A percentile compares a stretch with the other conserved stretches of the same genome.
Conservation (phyloP, 2,329 filamentous ascomycete species). For the Pseudopithomyces chartarum region DNA sequence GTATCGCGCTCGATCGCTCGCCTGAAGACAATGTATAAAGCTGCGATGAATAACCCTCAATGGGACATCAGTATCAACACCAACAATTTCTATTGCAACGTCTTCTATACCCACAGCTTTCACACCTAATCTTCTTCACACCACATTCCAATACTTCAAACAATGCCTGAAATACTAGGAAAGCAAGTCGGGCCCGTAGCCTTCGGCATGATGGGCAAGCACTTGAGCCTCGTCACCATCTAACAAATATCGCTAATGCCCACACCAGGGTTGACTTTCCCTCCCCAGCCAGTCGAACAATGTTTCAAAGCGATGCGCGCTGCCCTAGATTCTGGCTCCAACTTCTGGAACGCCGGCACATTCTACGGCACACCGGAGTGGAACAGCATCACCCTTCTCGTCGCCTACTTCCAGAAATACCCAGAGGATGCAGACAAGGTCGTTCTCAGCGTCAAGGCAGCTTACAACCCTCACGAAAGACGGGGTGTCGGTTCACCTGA, state of each 20-base stretch:
- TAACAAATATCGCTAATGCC: slow-evolving; percentile 3
- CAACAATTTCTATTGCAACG: too few species aligned
- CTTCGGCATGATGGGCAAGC: slow-evolving; percentile 47
- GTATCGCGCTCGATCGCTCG: too few species aligned
- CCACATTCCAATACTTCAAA: not conserved
- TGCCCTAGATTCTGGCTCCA: slow-evolving; percentile 40
- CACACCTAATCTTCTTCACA: not conserved
- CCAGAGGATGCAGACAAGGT: slow-evolving; percentile 52
- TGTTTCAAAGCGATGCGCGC: slow-evolving; percentile 37
- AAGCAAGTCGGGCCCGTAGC: slow-evolving; percentile 39
- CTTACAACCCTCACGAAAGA: slow-evolving; percentile 28
- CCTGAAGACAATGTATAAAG: too few species aligned
- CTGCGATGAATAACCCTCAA: too few species aligned
- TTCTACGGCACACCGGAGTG: slow-evolving; percentile 48
- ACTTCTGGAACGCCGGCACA: slow-evolving; percentile 53
- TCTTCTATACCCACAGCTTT: too few species aligned
- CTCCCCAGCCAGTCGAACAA: slow-evolving; percentile 33
- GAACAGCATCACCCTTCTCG: slow-evolving; percentile 51
- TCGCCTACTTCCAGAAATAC: slow-evolving; percentile 53
- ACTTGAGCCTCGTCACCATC: not conserved
- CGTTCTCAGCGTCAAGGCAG: slow-evolving; percentile 52
- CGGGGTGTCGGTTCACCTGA: slow-evolving; percentile 41
- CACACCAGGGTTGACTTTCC: slow-evolving; percentile 37
- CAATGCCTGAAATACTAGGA: slow-evolving; percentile 13
- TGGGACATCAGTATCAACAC: too few species aligned